These are phyloP conservation scores for Gossypium aridum DNA, from an alignment of 441 rosid genomes.

Conservation along the genomic window DNA sequence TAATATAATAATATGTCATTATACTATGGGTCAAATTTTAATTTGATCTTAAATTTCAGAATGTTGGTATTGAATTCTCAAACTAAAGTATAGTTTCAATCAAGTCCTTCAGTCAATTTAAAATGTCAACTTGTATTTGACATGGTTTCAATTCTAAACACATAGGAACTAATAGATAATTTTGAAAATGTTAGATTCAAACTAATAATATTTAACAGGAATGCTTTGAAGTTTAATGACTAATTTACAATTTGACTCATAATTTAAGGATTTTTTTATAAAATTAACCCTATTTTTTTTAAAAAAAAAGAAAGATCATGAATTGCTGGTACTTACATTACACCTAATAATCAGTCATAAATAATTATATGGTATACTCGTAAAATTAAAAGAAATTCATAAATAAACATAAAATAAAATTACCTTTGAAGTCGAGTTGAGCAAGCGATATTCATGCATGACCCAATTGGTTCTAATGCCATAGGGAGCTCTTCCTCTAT, in stretches of 20 bases:
- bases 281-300: neutral
- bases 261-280: neutral
- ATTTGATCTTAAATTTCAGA: neutral
- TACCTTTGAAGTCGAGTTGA: conserved; percentile 18
- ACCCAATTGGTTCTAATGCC: conserved; percentile 70
- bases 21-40: neutral
- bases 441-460: conserved; percentile 67
- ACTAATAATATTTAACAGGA: neutral
- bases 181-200: neutral
- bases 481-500: conserved; percentile 65
- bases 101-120: neutral
- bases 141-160: neutral
- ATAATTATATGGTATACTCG: neutral
- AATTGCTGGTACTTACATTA: neutral
- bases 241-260: neutral
- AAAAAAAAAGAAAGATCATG: neutral
- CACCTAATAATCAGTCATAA: neutral
- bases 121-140: no score
- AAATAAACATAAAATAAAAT: neutral
- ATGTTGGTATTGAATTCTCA: neutral
- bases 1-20: neutral
- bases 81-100: neutral
- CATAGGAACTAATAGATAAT: neutral
- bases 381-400: neutral
- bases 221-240: neutral